phyloP scores from a whole-genome alignment of 495 filamentous ascomycete species.

The Rusavskia elegans region DNA sequence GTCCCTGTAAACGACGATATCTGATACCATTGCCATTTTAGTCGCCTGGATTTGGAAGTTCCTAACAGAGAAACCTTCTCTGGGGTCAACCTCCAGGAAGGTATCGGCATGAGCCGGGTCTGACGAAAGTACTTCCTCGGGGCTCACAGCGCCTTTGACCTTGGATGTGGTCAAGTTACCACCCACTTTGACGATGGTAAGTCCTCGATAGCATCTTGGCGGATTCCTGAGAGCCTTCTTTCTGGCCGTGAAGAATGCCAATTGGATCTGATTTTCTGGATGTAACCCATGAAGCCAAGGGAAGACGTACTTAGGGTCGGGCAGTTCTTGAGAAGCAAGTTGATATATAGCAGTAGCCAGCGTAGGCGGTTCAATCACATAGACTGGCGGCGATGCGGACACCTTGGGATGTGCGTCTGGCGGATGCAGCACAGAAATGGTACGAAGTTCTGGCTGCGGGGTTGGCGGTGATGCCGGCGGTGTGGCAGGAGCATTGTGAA shows the following conservation, averaged over 20 bases:
- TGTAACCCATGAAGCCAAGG: slow-evolving; percentile 99
- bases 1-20: slow-evolving; percentile 83
- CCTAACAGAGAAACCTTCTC: slow-evolving; percentile 66
- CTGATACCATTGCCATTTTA: slow-evolving; percentile 75
- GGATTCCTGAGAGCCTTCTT: slow-evolving; percentile 53
- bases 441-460: slow-evolving; percentile 31
- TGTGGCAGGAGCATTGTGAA: slow-evolving; percentile 34
- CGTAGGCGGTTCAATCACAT: slow-evolving; percentile 50
- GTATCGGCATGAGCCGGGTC: slow-evolving; percentile 12
- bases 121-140: slow-evolving; percentile 55
- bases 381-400: slow-evolving; percentile 44
- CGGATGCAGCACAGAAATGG: slow-evolving; percentile 57
- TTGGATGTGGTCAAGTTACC: slow-evolving; percentile 58
- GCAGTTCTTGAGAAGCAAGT: slow-evolving; percentile 58
- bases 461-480: slow-evolving; percentile 50
- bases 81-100: slow-evolving; percentile 54
- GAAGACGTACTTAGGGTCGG: slow-evolving; percentile 70
- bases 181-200: slow-evolving; percentile 80
- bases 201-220: slow-evolving; percentile 64
- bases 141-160: slow-evolving; percentile 71
- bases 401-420: slow-evolving; percentile 46
- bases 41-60: slow-evolving; percentile 96
- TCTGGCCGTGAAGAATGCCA: slow-evolving; percentile 72
- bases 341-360: slow-evolving; percentile 61
- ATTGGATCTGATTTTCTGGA: slow-evolving; percentile 70